Evolutionary conservation across 148 eudicot genomes (phyloP), one percentile per base, ranked within the genome.

Genomic region (Polygonum aviculare): DNA sequence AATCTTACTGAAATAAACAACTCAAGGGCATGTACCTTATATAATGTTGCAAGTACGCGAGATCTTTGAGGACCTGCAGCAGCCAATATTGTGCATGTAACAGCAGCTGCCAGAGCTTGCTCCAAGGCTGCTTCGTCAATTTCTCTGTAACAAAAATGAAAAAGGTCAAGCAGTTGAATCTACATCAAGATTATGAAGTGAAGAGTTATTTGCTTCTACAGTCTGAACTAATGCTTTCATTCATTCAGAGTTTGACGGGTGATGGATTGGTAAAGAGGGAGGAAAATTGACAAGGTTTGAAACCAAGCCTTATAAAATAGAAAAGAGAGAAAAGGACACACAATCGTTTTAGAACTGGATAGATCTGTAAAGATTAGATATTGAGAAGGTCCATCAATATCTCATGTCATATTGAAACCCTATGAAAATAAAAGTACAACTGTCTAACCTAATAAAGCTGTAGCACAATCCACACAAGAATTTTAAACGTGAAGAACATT

Each of bases 11-110:
- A 52, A 26, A 52, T 26, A 72, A 49, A 22, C 57, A 67, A 52
- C 63, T 50, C 18, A 80, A 65, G 54, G 78, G n/a, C 35, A 4
- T 44, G 39, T 84, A 94, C 97, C 90, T 94, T 94, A 87, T 94
- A 95, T 76, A 95, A 80, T 49, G 97, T 95, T 26, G 97, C 97
- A 80, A 95, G 94, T 78, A 95, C 98, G 71, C 98, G 96, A 76
- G 98, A 95, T 26, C 98, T 89, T 78, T 88, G 96, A 71, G 98
- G 97, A 19, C 98, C 98, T 52, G 98, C 98, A 80, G 94, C 98
- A 79, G 98, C 98, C 94, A 95, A 87, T 80, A 95, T 92, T 62
- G 98, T 95, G 83, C 98, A 95, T 26, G 96, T 95, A 41, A 95
- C 90, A 38, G 98, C 98, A 82, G 98, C 94, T 80, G 98, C 82